These are phyloP conservation scores for Cucurbita pepo DNA, from an alignment of 306 rosid genomes.

Conservation along the genomic window DNA sequence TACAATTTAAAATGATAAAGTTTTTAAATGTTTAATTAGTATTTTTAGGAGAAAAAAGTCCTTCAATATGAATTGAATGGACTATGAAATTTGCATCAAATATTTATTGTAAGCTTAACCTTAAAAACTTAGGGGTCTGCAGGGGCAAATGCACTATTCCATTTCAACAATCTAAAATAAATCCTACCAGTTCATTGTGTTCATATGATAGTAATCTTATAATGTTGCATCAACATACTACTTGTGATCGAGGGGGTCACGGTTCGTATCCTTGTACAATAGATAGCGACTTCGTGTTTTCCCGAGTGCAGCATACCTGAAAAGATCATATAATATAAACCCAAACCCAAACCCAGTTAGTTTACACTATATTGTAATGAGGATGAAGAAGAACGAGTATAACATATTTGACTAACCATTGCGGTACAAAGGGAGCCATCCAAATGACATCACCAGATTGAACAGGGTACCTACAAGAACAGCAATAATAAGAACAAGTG, in stretches of 20 bases:
- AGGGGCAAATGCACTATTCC: background rate
- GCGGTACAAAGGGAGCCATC: constrained; percentile 99
- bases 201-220: background rate
- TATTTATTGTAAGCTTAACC: background rate
- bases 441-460: constrained; percentile 90
- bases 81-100: background rate
- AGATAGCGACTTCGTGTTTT: constrained; percentile 68
- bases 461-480: constrained; percentile 66
- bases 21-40: background rate
- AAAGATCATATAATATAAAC: background rate
- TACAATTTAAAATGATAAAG: no score
- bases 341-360: background rate
- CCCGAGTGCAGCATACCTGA: constrained; percentile 95
- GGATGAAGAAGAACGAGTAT: background rate
- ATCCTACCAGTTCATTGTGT: background rate
- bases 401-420: constrained; percentile 39
- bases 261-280: constrained; percentile 76
- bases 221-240: background rate
- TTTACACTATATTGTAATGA: background rate
- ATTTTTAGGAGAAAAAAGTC: background rate
- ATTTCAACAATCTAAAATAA: background rate
- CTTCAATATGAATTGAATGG: background rate
- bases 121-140: background rate
- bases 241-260: constrained; percentile 33
- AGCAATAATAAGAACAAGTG: background rate